These are phyloP conservation scores for Penicillium pulvis DNA, from an alignment of 495 filamentous ascomycete genomes.

Conservation along the genomic window DNA sequence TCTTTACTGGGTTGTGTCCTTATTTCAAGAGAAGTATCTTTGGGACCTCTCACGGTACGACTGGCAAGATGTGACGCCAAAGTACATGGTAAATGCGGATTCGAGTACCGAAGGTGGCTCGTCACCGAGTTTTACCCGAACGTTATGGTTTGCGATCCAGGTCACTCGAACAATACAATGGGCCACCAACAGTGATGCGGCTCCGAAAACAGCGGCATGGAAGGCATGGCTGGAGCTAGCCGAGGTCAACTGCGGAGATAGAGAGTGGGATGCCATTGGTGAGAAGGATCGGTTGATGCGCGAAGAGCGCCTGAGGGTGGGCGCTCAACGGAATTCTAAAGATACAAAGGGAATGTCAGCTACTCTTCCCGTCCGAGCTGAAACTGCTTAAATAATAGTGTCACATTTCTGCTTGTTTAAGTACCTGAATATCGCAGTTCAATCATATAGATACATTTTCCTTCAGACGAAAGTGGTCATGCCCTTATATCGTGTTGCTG, in stretches of 20 bases:
- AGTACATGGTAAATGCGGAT: neutral
- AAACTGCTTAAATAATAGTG: too few species aligned
- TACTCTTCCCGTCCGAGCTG: too few species aligned
- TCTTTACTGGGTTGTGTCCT: neutral
- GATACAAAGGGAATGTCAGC: too few species aligned
- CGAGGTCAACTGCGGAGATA: neutral
- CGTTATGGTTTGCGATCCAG: neutral
- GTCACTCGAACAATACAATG: neutral
- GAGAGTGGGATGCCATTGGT: neutral
- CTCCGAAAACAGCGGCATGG: neutral
- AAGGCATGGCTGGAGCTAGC: neutral
- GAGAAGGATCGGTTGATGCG: neutral
- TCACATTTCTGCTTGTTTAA: too few species aligned
- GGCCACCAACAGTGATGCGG: neutral
- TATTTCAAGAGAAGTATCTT: neutral
- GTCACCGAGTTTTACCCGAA: neutral
- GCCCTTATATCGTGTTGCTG: too few species aligned
- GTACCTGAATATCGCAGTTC: too few species aligned
- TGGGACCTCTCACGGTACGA: neutral
- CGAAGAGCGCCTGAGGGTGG: neutral
- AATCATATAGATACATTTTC: too few species aligned
- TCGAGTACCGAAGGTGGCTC: neutral
- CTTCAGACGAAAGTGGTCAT: too few species aligned
- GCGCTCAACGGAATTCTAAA: too few species aligned
- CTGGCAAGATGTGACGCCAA: neutral